Conservation (phyloP, 768 basidiomycete species). For the Mycena maculata region DNA sequence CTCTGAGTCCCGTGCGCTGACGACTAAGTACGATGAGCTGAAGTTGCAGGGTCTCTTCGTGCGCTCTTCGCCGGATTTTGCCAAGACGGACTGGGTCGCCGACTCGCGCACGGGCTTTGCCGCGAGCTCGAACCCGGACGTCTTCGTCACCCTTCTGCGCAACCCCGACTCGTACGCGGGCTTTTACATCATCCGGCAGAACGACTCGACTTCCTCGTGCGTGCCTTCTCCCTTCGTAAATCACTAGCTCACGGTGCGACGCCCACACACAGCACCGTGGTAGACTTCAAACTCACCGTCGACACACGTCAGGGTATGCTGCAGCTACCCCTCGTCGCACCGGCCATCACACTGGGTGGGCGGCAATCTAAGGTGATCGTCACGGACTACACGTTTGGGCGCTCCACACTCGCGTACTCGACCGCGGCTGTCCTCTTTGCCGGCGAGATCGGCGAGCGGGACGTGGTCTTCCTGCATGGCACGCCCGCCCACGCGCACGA, state of each 20-base stretch:
- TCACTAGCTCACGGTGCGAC: neutral
- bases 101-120: slow-evolving; percentile 63
- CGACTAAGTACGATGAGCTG: slow-evolving; percentile 78
- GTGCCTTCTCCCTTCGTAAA: slow-evolving; percentile 35
- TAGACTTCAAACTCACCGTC: slow-evolving; percentile 70
- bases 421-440: slow-evolving; percentile 81
- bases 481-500: slow-evolving; percentile 67
- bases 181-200: slow-evolving; percentile 80
- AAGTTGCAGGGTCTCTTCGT: slow-evolving; percentile 84
- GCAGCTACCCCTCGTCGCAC: slow-evolving; percentile 65
- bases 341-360: slow-evolving; percentile 70
- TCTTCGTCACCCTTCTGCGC: slow-evolving; percentile 69
- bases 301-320: slow-evolving; percentile 62
- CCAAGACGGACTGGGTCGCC: slow-evolving; percentile 82
- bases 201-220: slow-evolving; percentile 74
- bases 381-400: slow-evolving; percentile 80
- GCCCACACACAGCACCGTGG: slow-evolving; percentile 55
- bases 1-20: slow-evolving; percentile 75
- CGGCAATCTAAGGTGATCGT: slow-evolving; percentile 81
- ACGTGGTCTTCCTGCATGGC: slow-evolving; percentile 74
- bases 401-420: slow-evolving; percentile 71
- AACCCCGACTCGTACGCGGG: slow-evolving; percentile 75
- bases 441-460: slow-evolving; percentile 66
- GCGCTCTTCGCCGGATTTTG: slow-evolving; percentile 81
- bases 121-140: slow-evolving; percentile 54